These are phyloP conservation scores for Diaporthe sp. DNA, from an alignment of 2,329 filamentous ascomycete species.

Conservation along the genomic window DNA sequence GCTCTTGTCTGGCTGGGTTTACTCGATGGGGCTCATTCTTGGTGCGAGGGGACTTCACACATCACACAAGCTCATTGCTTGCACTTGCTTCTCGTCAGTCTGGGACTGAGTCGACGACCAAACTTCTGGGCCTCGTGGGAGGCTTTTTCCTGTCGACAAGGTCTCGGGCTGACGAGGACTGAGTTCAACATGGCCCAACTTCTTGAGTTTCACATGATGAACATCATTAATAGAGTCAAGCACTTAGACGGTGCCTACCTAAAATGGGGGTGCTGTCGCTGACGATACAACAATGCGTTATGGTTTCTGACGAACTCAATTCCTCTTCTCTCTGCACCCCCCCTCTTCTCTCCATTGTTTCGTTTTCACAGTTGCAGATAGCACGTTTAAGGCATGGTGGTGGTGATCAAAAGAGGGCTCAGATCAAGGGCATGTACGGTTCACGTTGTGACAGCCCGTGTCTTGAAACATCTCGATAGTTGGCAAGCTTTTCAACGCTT, in stretches of 20 bases:
- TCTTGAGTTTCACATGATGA: constrained; percentile 82
- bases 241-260: constrained; percentile 75
- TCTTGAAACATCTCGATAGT: neutral
- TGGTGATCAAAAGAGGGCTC: neutral
- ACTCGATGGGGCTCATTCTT: constrained; percentile 99
- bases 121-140: constrained; percentile 51
- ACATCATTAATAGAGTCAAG: constrained; percentile 98
- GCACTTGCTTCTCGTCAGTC: constrained; percentile 64
- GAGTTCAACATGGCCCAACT: constrained; percentile 35
- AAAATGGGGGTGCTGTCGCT: constrained; percentile 53
- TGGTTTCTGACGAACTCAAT: constrained; percentile 51
- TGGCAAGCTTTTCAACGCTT: neutral
- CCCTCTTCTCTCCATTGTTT: neutral
- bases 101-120: constrained; percentile 57
- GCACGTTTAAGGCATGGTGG: neutral
- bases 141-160: constrained; percentile 42
- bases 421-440: too few relatives aligned
- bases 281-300: constrained; percentile 56
- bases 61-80: constrained; percentile 44
- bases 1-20: constrained; percentile 66
- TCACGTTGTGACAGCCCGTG: neutral
- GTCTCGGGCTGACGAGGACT: constrained; percentile 39
- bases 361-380: neutral
- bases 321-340: neutral
- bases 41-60: constrained; percentile 82